Evolutionary conservation across 73 alveolate species (phyloP).

Genomic region (Paraurostyla sp.): DNA sequence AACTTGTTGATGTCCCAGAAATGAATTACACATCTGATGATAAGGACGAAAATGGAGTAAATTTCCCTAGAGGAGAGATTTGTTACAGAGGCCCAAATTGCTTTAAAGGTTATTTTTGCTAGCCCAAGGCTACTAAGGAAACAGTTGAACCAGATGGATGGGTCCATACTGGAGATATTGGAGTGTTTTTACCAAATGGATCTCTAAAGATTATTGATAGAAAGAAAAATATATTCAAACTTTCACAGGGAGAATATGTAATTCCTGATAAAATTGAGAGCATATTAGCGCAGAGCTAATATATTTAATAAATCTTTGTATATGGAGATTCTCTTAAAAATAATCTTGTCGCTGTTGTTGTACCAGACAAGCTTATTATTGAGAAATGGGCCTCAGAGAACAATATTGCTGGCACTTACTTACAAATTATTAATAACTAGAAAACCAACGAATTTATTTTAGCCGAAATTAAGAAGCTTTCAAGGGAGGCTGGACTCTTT

Average conservation of each 20-base stretch:
- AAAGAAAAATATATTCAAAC: constrained; percentile 92
- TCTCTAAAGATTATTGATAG: constrained; percentile 92
- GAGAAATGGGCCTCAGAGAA: constrained; percentile 65
- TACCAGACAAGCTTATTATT: constrained; percentile 84
- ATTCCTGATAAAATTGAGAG: constrained; percentile 97
- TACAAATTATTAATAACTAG: not conserved
- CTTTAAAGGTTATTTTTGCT: constrained; percentile 90
- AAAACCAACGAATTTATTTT: not conserved
- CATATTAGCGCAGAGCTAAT: constrained; percentile 77
- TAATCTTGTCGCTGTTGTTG: constrained; percentile 90
- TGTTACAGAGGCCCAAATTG: constrained; percentile 94
- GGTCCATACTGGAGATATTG: constrained; percentile 98
- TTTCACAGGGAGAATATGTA: constrained; percentile 95
- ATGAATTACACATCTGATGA: constrained; percentile 88
- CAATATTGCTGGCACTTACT: not conserved
- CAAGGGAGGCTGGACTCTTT: constrained; percentile 62
- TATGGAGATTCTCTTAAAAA: constrained; percentile 94
- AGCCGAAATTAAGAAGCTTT: not conserved
- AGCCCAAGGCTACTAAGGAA: constrained; percentile 91
- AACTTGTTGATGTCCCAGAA: constrained; percentile 89
- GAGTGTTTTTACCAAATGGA: constrained; percentile 76
- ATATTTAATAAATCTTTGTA: constrained; percentile 92
- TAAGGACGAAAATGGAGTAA: constrained; percentile 73
- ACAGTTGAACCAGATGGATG: constrained; percentile 94
- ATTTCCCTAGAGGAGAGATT: constrained; percentile 97